Evolutionary conservation across 1,284 basidiomycete species (phyloP), one percentile per base, ranked within the genome.

Genomic region (Tilletia setariae): DNA sequence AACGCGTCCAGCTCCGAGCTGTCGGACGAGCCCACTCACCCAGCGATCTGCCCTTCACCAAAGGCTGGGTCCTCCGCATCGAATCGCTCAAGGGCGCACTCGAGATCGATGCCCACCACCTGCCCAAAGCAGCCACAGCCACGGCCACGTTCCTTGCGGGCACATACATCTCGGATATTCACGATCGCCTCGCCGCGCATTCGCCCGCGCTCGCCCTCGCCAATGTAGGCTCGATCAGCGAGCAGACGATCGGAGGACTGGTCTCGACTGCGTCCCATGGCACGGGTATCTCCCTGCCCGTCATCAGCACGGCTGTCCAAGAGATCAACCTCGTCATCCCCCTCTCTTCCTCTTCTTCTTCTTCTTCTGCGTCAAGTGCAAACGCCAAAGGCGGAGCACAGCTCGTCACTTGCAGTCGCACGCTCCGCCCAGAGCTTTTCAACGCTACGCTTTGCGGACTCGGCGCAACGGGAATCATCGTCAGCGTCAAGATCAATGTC

Each of bases 231-330:
- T 95, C 93, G 49, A 98, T 98, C 81, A 95, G 93, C 47, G 93
- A 97, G 83, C 95, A 98, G 84, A 94, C 94, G 1, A 87, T 98
- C 72, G 94, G 88, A n/a, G 95, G 95, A 42, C 88, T 94, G 73
- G 87, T 98, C 79, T 90, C 93, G 11, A 98, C 96, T 53, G 93
- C 93, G 2, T 94, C 94, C 0, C 95, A 98, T 85, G 95, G 95
- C 64, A 90, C 91, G 1, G 95, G 96, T 42, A 86, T 91, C 71
- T 79, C 85, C 51, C 94, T 89, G 83, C 89, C 90, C 67, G 91
- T 93, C 73, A 87, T 98, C 69, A 93, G 92, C 3, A 90, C 89
- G 3, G 88, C 91, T 76, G 92, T 95, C 47, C 86, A 88, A 68
- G 88, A 89, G 4, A 85, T 98, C 68, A 87, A 87, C 7, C 81